A percentile compares a stretch with the other conserved stretches of the same genome.
These are phyloP conservation scores for Emmonsiellopsis sp. DNA, from an alignment of 2,329 filamentous ascomycete species.

Conservation along the genomic window DNA sequence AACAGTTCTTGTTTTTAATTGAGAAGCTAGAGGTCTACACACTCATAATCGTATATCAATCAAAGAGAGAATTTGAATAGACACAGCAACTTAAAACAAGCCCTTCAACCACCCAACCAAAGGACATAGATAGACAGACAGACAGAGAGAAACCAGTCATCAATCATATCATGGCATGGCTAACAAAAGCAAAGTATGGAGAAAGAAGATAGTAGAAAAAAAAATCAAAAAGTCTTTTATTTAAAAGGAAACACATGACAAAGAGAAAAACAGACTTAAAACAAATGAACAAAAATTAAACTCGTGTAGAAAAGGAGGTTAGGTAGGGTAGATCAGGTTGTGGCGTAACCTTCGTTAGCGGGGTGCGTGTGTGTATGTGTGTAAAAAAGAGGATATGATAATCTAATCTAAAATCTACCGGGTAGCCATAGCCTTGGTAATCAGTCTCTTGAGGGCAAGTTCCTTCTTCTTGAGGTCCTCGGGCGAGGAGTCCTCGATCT, in stretches of 20 bases:
- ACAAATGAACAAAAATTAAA: not conserved
- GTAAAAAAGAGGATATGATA: not conserved
- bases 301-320: not conserved
- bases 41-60: too few species aligned
- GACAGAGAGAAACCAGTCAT: not conserved
- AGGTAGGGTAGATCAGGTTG: not conserved
- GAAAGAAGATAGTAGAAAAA: not conserved
- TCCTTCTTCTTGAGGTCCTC: constrained; percentile 99
- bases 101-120: too few species aligned
- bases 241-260: not conserved
- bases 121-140: not conserved
- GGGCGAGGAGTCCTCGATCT: constrained; percentile 81
- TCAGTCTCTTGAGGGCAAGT: constrained; percentile 90
- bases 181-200: not conserved
- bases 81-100: too few species aligned
- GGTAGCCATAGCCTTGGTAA: constrained; percentile 96
- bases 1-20: too few species aligned
- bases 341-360: not conserved
- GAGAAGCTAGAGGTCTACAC: too few species aligned
- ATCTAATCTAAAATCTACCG: constrained; percentile 57
- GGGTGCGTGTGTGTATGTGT: too few species aligned
- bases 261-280: constrained; percentile 1
- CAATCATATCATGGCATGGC: not conserved
- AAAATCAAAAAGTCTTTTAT: constrained; percentile 1
- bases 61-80: too few species aligned